Base-by-base conservation (phyloP, 257 asterid genomes). In the Solanum dulcamara region DNA sequence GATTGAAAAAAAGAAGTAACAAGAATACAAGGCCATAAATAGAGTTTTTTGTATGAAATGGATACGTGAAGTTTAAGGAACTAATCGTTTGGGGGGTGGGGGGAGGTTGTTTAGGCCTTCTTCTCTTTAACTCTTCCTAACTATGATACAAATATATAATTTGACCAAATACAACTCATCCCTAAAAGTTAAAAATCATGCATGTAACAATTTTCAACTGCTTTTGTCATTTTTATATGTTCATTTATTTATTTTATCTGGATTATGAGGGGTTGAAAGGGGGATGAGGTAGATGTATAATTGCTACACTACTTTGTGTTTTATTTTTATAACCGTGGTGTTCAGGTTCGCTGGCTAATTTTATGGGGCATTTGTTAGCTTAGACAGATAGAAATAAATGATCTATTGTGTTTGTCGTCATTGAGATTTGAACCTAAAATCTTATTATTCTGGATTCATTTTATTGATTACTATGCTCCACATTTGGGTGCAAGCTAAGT, bases 41-140 rank as follows among this genome's bases (percentile, higher is more conserved):
- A 91, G 86, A 84, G 86, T 44, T 32, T 38, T 87, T 62, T 87
- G 67, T 82, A 79, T 75, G 48, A 10, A 67, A 83, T n/a, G 89
- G 92, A 92, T 88, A 88, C 91, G 94, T 92, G 91, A 83, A 83
- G 53, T 84, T 59, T 70, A 92, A 88, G 94, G 87, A 90, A 88
- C 50, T 83, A 35, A 51, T n/a, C n/a, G n/a, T n/a, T n/a, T n/a
- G 4, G 13, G 18, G 26, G 28, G 68, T 12, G 28, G 77, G 71
- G 81, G 89, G 22, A n/a, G 84, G 75, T 71, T 88, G 83, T 77
- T 46, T 77, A 77, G 62, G 62, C 59, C 42, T 77, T 46, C 62
- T 17, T 28, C 59, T 74, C 22, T 74, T 26, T 17, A 77, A 46
- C 26, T 44, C 33, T 71, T 44, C 40, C 17, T 75, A 44, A 46